Evolutionary conservation across 2,329 filamentous ascomycete species (phyloP), one percentile per base, ranked within the genome.

Genomic region (Penicillium expansum): DNA sequence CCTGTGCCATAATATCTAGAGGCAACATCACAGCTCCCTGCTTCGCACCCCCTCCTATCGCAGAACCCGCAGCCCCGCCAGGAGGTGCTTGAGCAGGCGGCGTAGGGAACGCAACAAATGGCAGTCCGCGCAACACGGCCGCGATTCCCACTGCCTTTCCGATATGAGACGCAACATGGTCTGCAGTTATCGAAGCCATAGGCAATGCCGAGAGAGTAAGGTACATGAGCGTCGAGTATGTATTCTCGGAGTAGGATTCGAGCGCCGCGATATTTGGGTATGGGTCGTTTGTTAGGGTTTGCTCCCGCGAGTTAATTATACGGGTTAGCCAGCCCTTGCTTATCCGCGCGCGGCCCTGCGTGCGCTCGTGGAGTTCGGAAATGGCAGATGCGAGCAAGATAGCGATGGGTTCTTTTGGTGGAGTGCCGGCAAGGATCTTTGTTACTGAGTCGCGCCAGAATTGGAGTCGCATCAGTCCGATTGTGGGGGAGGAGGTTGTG

Each of bases 121-220:
- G 92, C 11, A 97, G 80, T 0, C 94, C 93, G 39, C 93, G 83
- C n/a, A 99, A 79, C 0, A 96, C 84, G 1, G 93, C 89, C 2
- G 87, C 83, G 53, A 99, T 97, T 9, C 94, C 94, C 48, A 86
- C 89, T 0, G 94, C 92, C 71, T 99, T 99, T 51, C 94, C 94
- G 56, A 97, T 90, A 73, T 99, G 94, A 53, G 90, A 95, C 9
- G 93, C 93, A 18, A 99, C 80, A 76, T 99, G 94, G 69, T 99
- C 94, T 41, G 92, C 86, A 24, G 92, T 88, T 67, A 96, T 82
- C 1, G 90, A 95, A 10, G 86, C 84, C 68, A 97, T 80, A 0
- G 91, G 89, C 55, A 97, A 77, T 7, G 88, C 82, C 18, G 91
- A 91, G 37, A 97, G 78, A 0, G 89, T 93, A 60, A 95, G 82